Evolutionary conservation across 345 rosid species (phyloP).

Genomic region (Gossypium arboreum): DNA sequence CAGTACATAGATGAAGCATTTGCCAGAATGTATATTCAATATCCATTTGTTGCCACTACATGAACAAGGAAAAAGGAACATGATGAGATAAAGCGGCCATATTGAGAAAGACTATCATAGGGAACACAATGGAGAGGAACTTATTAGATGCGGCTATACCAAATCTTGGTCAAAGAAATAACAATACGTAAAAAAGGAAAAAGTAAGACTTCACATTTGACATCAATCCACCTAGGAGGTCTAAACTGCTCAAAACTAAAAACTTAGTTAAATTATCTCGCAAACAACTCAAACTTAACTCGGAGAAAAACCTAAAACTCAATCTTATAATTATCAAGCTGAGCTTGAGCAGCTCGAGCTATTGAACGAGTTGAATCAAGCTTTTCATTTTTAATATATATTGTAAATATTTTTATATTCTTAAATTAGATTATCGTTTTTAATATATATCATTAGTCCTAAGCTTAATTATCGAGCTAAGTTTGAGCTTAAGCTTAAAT

Average conservation of each 20-base stretch:
- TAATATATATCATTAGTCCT: too few relatives aligned
- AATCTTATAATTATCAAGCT: too few relatives aligned
- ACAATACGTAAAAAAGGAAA: not conserved
- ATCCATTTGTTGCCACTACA: constrained; percentile 99
- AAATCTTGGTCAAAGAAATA: not conserved
- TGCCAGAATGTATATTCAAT: constrained; percentile 98
- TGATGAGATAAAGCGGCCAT: not conserved
- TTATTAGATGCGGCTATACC: not conserved
- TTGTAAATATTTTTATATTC: too few relatives aligned
- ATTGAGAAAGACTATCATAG: not conserved
- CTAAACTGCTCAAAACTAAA: not conserved
- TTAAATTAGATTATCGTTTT: too few relatives aligned
- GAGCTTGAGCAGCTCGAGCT: too few relatives aligned
- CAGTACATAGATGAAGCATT: constrained; percentile 96
- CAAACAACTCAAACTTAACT: not conserved
- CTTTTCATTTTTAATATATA: too few relatives aligned
- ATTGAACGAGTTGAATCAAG: too few relatives aligned
- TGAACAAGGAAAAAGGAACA: constrained; percentile 16
- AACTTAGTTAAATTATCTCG: not conserved
- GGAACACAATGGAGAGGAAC: not conserved
- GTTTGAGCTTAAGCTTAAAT: too few relatives aligned
- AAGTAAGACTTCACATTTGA: not conserved
- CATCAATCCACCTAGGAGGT: not conserved
- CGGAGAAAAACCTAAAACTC: too few relatives aligned
- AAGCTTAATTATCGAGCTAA: too few relatives aligned